A percentile compares a stretch with the other conserved stretches of the same genome.
Conservation (phyloP, 305 asterid species). For the Fraxinus sp. region DNA sequence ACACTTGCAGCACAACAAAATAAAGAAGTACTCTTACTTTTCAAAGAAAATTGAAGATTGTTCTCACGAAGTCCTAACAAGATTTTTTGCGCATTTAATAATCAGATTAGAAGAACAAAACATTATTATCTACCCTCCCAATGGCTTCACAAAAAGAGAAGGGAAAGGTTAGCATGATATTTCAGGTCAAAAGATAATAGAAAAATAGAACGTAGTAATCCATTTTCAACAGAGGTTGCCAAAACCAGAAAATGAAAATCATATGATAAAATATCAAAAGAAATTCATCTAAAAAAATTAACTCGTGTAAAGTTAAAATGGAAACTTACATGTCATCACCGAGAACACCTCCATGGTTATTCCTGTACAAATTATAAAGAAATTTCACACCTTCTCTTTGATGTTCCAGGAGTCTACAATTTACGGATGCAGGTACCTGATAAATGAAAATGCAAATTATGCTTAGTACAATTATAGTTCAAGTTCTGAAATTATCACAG, state of each 20-base stretch:
- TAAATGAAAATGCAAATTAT: background rate
- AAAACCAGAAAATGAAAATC: background rate
- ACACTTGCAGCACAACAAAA: background rate
- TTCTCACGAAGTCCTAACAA: background rate
- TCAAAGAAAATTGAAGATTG: background rate
- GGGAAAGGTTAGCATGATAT: background rate
- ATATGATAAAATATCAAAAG: background rate
- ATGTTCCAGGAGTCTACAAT: conserved; percentile 89
- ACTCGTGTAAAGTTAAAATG: conserved; percentile 7
- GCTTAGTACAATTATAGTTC: background rate
- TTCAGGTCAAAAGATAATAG: conserved; percentile 9
- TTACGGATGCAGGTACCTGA: conserved; percentile 91
- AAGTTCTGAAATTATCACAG: background rate
- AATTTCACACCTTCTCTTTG: conserved; percentile 89
- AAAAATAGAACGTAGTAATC: background rate
- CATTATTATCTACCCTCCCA: background rate
- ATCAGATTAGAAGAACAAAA: background rate
- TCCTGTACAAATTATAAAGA: conserved; percentile 70
- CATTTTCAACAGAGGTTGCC: background rate
- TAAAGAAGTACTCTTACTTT: background rate
- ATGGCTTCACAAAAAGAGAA: background rate
- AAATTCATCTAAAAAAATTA: conserved; percentile 9
- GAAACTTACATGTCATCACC: conserved; percentile 94
- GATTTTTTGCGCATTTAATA: background rate
- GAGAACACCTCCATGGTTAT: conserved; percentile 88